phyloP scores from a whole-genome alignment of 2,329 filamentous ascomycete genomes.

The Colletotrichum godetiae region DNA sequence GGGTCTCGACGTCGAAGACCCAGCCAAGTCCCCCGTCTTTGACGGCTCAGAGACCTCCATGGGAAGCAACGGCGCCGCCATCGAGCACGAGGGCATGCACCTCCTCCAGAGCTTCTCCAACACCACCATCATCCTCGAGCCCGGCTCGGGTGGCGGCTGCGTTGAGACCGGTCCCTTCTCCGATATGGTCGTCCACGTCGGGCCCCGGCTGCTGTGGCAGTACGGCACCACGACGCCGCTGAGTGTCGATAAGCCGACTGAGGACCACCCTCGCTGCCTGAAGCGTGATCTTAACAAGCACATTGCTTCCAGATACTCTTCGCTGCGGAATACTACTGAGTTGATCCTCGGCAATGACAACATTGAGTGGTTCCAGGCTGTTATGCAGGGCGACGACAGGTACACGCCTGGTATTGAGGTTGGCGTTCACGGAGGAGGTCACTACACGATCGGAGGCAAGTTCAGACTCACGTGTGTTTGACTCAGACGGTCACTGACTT shows the following conservation, averaged over 20 bases:
- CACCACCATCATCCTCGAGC: conserved; percentile 46
- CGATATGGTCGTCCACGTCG: conserved; percentile 52
- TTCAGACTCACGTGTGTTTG: not conserved
- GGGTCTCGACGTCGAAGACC: conserved; percentile 38
- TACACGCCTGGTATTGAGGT: conserved; percentile 39
- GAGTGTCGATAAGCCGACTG: conserved; percentile 40
- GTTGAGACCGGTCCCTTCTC: conserved; percentile 49
- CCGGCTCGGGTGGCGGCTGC: conserved; percentile 62
- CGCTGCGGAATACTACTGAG: conserved; percentile 40
- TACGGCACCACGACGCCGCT: conserved; percentile 33
- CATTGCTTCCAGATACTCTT: conserved; percentile 35
- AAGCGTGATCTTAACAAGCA: conserved; percentile 48
- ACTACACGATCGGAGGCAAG: conserved; percentile 51
- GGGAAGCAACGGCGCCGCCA: conserved; percentile 49
- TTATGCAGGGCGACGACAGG: conserved; percentile 48
- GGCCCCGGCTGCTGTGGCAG: conserved; percentile 39
- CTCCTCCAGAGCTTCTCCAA: conserved; percentile 9
- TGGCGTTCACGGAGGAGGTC: conserved; percentile 53
- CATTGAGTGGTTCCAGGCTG: conserved; percentile 46
- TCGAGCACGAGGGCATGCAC: conserved; percentile 39
- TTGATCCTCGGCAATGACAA: conserved; percentile 43
- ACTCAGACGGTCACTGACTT: not conserved
- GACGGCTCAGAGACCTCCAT: conserved; percentile 52
- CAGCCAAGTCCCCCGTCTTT: conserved; percentile 48
- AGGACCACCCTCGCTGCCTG: conserved; percentile 54